Conservation (phyloP, 495 filamentous ascomycete species). For the Neurospora sp. region DNA sequence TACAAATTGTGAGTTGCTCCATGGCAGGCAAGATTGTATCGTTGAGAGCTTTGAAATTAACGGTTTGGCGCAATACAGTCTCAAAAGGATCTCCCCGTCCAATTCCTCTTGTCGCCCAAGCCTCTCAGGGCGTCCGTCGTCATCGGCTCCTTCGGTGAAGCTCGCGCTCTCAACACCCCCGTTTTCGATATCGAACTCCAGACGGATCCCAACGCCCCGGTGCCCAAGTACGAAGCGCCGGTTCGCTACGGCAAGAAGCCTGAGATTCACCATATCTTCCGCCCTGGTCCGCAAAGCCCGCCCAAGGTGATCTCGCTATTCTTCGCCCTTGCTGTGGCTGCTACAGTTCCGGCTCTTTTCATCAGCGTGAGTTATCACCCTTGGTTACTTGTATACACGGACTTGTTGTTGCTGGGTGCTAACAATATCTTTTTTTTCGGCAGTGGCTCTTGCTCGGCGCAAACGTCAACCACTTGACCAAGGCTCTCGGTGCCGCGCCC, state of each 20-base stretch:
- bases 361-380: conserved; percentile 46
- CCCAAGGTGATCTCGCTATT: conserved; percentile 71
- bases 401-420: neutral
- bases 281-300: conserved; percentile 63
- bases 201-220: conserved; percentile 47
- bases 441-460: conserved; percentile 76
- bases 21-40: neutral
- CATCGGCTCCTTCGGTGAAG: conserved; percentile 75
- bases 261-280: conserved; percentile 91
- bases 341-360: conserved; percentile 60
- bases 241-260: conserved; percentile 68
- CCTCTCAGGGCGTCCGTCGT: conserved; percentile 69
- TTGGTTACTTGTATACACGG: neutral
- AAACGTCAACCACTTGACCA: conserved; percentile 69
- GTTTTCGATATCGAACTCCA: conserved; percentile 49
- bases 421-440: neutral
- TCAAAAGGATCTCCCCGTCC: conserved; percentile 80
- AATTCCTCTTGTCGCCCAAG: conserved; percentile 56
- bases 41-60: conserved; percentile 3
- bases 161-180: conserved; percentile 58
- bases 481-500: conserved; percentile 62
- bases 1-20: conserved; percentile 59
- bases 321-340: conserved; percentile 62
- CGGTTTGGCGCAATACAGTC: conserved; percentile 41
- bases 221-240: conserved; percentile 52